Evolutionary conservation across 2,329 filamentous ascomycete genomes (phyloP).

Genomic region (Parasarocladium wereldwijsianum): DNA sequence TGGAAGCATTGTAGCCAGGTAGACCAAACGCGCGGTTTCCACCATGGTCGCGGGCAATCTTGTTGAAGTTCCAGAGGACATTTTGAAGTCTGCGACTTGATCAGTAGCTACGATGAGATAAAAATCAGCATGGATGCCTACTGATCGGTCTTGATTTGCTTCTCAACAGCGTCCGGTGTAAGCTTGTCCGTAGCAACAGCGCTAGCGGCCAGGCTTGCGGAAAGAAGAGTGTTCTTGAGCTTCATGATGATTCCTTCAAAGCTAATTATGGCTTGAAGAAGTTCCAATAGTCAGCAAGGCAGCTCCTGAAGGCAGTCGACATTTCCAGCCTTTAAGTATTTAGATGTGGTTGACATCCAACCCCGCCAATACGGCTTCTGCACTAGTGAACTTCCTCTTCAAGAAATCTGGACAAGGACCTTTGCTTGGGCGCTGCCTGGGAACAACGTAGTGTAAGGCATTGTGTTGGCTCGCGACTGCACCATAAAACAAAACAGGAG

Average conservation of each 20-base stretch:
- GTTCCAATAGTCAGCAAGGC: too few species aligned
- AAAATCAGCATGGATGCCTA: constrained; percentile 1
- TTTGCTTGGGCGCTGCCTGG: too few species aligned
- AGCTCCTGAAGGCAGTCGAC: too few species aligned
- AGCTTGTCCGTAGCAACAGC: constrained; percentile 16
- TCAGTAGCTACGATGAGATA: not conserved
- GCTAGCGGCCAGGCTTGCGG: constrained; percentile 6
- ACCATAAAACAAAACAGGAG: too few species aligned
- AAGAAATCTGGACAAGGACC: too few species aligned
- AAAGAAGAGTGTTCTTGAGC: constrained; percentile 6
- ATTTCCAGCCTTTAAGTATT: too few species aligned
- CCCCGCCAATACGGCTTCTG: too few species aligned
- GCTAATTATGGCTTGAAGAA: too few species aligned
- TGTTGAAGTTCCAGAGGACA: constrained; percentile 37
- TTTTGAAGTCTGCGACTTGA: constrained; percentile 28
- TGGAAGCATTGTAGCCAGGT: constrained; percentile 41
- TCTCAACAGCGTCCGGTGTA: constrained; percentile 23
- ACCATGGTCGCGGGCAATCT: constrained; percentile 38
- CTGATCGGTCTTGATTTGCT: constrained; percentile 24
- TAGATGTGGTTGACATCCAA: too few species aligned
- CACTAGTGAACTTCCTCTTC: too few species aligned
- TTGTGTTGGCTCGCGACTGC: too few species aligned
- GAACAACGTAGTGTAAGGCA: too few species aligned
- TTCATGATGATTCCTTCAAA: constrained; percentile 11
- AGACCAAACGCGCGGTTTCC: constrained; percentile 46